Conservation (phyloP, 352 stramenopile genomes). For the Phytophthora foliorum region DNA sequence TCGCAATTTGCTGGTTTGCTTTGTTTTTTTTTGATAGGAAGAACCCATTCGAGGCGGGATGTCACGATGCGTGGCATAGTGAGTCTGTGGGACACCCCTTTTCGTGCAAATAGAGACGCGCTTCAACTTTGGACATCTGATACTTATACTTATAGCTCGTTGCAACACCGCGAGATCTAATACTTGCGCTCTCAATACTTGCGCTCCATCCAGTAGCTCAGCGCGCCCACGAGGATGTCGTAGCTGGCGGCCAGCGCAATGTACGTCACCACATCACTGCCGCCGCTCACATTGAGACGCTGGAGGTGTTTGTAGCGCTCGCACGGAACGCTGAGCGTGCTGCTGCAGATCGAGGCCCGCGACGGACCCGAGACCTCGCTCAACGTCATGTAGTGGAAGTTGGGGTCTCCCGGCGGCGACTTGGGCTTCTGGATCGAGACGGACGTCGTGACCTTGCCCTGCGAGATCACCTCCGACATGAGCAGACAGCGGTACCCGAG, state of each 20-base stretch:
- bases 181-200: conserved; percentile 61
- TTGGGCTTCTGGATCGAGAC: conserved; percentile 73
- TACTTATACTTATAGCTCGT: conserved; percentile 34
- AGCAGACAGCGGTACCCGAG: conserved; percentile 76
- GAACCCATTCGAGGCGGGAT: conserved; percentile 4
- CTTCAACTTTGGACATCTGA: conserved; percentile 16
- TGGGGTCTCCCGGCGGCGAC: conserved; percentile 54
- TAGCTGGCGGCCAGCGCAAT: conserved; percentile 78
- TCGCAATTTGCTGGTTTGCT: conserved; percentile 21
- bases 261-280: conserved; percentile 81
- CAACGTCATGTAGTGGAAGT: conserved; percentile 84
- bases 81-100: background rate
- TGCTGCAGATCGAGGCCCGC: conserved; percentile 75
- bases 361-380: conserved; percentile 73
- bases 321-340: conserved; percentile 73
- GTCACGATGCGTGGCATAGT: background rate
- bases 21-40: conserved; percentile 11
- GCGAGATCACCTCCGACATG: conserved; percentile 85
- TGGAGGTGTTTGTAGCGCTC: conserved; percentile 79
- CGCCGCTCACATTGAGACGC: conserved; percentile 75
- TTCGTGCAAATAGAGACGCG: conserved; percentile 5
- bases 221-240: conserved; percentile 77
- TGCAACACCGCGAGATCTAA: conserved; percentile 30
- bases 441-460: conserved; percentile 80
- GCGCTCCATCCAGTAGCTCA: conserved; percentile 82